Evolutionary conservation across 495 filamentous ascomycete genomes (phyloP).

Genomic region (Rhypophila decipiens): DNA sequence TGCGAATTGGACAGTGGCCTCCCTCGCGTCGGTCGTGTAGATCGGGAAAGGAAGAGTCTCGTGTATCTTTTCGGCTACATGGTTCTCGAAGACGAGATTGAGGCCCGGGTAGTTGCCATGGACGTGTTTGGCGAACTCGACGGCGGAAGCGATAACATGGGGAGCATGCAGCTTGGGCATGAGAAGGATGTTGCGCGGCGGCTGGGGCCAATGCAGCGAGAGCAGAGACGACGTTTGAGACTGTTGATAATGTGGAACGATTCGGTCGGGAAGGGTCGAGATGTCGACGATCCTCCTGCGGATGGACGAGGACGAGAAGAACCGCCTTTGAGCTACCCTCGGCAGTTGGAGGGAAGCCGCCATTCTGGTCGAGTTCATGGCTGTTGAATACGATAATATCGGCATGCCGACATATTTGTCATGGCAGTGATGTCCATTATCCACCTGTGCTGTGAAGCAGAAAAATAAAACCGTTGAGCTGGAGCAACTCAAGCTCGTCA

Average conservation of each 20-base stretch:
- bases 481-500: too few relatives aligned
- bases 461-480: too few relatives aligned
- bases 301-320: conserved; percentile 39
- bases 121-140: conserved; percentile 80
- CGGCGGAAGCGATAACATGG: conserved; percentile 60
- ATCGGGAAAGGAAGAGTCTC: conserved; percentile 70
- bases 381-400: conserved; percentile 9
- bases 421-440: too few relatives aligned
- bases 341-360: conserved; percentile 4
- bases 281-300: conserved; percentile 44
- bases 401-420: conserved; percentile 24
- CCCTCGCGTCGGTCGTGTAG: conserved; percentile 50
- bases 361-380: conserved; percentile 4
- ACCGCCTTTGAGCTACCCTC: conserved; percentile 12
- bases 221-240: conserved; percentile 54
- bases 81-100: conserved; percentile 75
- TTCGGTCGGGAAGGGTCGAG: conserved; percentile 46
- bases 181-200: conserved; percentile 83
- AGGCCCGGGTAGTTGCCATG: conserved; percentile 71
- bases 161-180: conserved; percentile 78
- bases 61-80: conserved; percentile 67
- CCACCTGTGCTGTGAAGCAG: too few relatives aligned
- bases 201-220: conserved; percentile 78
- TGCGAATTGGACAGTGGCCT: conserved; percentile 30
- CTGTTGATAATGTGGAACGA: conserved; percentile 45